Evolutionary conservation across 352 stramenopile species (phyloP).

Genomic region (Phytophthora ohioensis): DNA sequence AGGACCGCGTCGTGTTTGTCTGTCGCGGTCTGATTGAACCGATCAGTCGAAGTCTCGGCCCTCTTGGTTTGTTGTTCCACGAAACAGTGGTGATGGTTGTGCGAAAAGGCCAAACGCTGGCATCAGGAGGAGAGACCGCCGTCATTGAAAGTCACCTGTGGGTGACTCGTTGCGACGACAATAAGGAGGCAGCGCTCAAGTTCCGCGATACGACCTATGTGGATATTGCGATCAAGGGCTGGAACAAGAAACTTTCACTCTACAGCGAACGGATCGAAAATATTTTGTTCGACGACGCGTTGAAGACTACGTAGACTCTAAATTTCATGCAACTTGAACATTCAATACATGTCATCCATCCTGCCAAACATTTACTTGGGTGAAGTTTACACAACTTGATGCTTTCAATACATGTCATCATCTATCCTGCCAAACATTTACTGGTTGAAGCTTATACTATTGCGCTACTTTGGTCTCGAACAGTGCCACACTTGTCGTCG

Average conservation of each 20-base stretch:
- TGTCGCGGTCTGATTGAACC: conserved; percentile 7
- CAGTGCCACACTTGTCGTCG: conserved; percentile 5
- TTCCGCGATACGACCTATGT: conserved; percentile 14
- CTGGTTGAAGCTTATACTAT: too few species aligned
- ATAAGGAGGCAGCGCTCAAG: conserved; percentile 5
- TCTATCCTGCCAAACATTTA: too few species aligned
- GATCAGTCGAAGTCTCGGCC: conserved; percentile 9
- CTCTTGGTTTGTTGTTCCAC: conserved; percentile 25
- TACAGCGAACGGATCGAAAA: conserved; percentile 28
- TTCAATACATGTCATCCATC: not conserved
- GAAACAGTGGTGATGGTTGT: conserved; percentile 26
- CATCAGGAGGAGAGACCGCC: conserved; percentile 16
- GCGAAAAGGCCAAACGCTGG: conserved; percentile 1
- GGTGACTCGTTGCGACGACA: conserved; percentile 23
- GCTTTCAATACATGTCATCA: not conserved
- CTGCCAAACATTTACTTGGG: too few species aligned
- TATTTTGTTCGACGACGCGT: conserved; percentile 27
- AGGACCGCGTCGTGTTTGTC: conserved; percentile 22
- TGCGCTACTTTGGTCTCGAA: not conserved
- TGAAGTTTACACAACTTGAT: too few species aligned
- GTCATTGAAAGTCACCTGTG: conserved; percentile 24
- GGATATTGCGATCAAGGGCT: conserved; percentile 22
- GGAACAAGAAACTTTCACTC: conserved; percentile 17
- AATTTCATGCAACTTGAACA: too few species aligned
- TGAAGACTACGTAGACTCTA: not conserved